Evolutionary conservation across 768 basidiomycete genomes (phyloP), one percentile per base, ranked within the genome.

Genomic region (Porphyrellus cyaneotinctus): DNA sequence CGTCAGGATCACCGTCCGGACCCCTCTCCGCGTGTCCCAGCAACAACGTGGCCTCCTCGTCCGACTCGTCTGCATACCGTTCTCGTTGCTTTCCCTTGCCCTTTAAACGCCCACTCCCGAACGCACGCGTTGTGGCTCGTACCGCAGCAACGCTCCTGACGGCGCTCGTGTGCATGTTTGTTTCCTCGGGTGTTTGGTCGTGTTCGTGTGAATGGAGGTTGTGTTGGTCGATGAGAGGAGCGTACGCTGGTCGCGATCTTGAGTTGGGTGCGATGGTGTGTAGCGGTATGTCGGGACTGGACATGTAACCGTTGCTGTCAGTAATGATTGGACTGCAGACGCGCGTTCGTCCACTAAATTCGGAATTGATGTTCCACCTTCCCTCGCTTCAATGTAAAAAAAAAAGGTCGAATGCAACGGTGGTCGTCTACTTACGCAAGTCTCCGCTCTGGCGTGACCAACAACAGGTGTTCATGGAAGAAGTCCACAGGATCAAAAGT

Each of bases 271-370:
- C 72, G 64, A 87, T 73, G 61, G 75, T 74, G 61, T 74, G 80
- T 49, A 88, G 72, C n/a, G 85, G 85, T 69, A 87, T 88, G 73
- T 86, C 85, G 69, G 84, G 79, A 58, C 43, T 62, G 54, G 66
- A 63, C 65, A 67, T 67, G 63, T 58, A 67, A 51, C 49, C 14
- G 46, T 23, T 41, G 6, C 31, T 33, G 26, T 9, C 26, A 28
- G 9, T 28, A 41, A 42, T 15, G 36, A 47, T 42, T 51, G 18
- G 49, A 54, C 56, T 28, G 14, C 43, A 18, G 35, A 6, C 37
- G 28, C 33, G 20, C 23, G 28, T 47, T 39, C 39, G 32, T 23
- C 32, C 22, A 33, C 22, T 23, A 36, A 36, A 46, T 24, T 42
- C 24, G 4, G 18, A 17, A 7, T 23, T n/a, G n/a, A n/a, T n/a